A percentile compares a stretch with the other conserved stretches of the same genome.
These are phyloP conservation scores for Eucalyptus viminalis DNA, from an alignment of 345 rosid genomes.

Conservation along the genomic window DNA sequence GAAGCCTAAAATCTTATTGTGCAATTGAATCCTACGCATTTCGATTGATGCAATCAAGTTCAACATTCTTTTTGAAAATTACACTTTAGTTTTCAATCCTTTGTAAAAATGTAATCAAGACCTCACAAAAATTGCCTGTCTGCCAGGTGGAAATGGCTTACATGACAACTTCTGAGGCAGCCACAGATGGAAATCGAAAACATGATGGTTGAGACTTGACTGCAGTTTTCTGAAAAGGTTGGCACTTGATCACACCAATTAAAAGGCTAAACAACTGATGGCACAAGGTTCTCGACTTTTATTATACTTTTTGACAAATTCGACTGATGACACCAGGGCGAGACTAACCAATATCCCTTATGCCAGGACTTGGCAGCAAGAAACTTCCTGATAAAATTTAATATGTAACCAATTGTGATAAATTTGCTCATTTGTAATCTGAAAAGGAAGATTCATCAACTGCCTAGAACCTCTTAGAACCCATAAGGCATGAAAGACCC, in stretches of 20 bases:
- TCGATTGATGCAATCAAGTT: neutral
- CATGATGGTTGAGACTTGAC: neutral
- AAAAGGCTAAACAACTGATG: neutral
- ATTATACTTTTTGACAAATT: neutral
- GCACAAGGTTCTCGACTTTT: neutral
- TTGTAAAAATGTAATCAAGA: neutral
- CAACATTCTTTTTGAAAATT: neutral
- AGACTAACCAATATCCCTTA: neutral
- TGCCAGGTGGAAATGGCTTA: neutral
- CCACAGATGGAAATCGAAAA: neutral
- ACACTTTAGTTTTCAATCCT: neutral
- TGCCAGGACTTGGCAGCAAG: neutral
- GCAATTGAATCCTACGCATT: neutral
- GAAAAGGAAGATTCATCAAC: neutral
- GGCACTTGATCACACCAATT: neutral
- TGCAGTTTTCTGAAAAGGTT: neutral
- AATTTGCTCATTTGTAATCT: neutral
- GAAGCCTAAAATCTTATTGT: neutral
- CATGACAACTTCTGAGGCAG: neutral
- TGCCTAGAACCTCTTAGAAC: neutral
- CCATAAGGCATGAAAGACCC: neutral
- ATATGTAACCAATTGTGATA: neutral
- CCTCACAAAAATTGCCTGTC: neutral
- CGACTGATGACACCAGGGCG: neutral
- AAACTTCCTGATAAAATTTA: neutral